Base-by-base conservation (phyloP, 2,329 filamentous ascomycete genomes). In the Stemphylium lycopersici region DNA sequence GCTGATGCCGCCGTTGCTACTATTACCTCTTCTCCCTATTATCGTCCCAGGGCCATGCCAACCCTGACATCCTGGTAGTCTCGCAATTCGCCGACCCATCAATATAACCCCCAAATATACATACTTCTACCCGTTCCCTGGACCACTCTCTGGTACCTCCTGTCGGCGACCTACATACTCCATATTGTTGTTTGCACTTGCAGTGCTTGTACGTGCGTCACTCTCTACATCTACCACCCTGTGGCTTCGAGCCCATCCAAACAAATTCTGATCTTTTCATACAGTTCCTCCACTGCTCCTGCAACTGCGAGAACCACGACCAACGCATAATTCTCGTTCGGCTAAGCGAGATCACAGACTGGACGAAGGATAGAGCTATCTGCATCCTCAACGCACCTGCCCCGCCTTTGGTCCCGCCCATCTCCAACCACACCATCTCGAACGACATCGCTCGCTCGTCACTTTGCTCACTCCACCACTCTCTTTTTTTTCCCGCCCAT, bases 1-100 rank as follows among this genome's bases (percentile, higher is more conserved):
- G 41, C 64, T 70, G 63, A 68, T 70, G 59, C 65, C 65, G 65
- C 58, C 56, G 55, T 63, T 66, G 47, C 64, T 65, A 46, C 59
- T 56, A 57, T 56, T 53, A 47, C 58, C 55, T 59, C 52, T 52
- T 59, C 59, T 55, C 62, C 62, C 62, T 66, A 65, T 61, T 68
- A 63, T 60, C 59, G 52, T 61, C 55, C 62, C 58, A 58, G 60
- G 62, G 63, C 58, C 49, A 61, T 56, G 62, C 58, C 59, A 63
- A 61, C 61, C 58, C 57, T 56, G 44, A 55, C 48, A 62, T 56
- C 60, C 66, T 60, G 58, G 55, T 52, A 61, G 45, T 63, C 58
- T 62, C 57, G 61, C 62, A 68, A 65, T 66, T 59, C 63, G 62
- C 63, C 65, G 59, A 61, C 56, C 53, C 61, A 50, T 45, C 58